Conservation (phyloP, 2,329 filamentous ascomycete genomes). For the Thelonectria rubi region DNA sequence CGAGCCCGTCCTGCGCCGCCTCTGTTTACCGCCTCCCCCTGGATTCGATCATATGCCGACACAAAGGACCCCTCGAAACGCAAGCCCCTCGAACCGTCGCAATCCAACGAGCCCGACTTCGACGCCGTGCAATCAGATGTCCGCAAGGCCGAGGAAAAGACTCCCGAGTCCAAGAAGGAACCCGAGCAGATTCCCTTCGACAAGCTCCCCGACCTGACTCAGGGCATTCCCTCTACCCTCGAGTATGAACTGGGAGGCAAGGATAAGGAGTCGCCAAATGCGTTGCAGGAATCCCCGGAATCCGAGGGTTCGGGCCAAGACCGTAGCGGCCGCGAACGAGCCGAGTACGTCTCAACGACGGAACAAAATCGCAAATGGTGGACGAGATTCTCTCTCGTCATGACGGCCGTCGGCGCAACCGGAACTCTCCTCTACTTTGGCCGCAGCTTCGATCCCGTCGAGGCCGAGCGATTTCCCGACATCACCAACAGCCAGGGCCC, state of each 20-base stretch:
- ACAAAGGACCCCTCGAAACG: conserved; percentile 29
- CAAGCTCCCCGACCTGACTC: conserved; percentile 88
- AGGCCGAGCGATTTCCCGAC: conserved; percentile 73
- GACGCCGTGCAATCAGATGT: conserved; percentile 32
- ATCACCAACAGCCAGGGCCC: conserved; percentile 83
- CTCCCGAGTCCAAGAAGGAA: conserved; percentile 45
- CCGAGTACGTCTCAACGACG: conserved; percentile 87
- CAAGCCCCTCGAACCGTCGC: conserved; percentile 25
- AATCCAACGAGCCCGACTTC: conserved; percentile 29
- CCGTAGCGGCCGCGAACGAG: conserved; percentile 57
- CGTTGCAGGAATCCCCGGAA: conserved; percentile 51
- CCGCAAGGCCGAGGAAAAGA: conserved; percentile 36
- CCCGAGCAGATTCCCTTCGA: conserved; percentile 62
- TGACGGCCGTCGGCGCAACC: conserved; percentile 64
- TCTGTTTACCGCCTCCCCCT: conserved; percentile 38
- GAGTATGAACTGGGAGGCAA: conserved; percentile 73
- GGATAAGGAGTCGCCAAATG: conserved; percentile 47
- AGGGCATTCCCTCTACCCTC: conserved; percentile 92
- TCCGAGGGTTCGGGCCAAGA: conserved; percentile 43
- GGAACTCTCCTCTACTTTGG: conserved; percentile 78
- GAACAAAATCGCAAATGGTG: conserved; percentile 82
- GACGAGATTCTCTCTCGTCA: conserved; percentile 77
- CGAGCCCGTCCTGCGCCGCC: conserved; percentile 37
- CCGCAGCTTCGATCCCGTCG: conserved; percentile 87
- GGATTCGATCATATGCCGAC: conserved; percentile 44